Evolutionary conservation across 805 yeast species (phyloP).

Genomic region (Wickerhamomyces ciferrii): DNA sequence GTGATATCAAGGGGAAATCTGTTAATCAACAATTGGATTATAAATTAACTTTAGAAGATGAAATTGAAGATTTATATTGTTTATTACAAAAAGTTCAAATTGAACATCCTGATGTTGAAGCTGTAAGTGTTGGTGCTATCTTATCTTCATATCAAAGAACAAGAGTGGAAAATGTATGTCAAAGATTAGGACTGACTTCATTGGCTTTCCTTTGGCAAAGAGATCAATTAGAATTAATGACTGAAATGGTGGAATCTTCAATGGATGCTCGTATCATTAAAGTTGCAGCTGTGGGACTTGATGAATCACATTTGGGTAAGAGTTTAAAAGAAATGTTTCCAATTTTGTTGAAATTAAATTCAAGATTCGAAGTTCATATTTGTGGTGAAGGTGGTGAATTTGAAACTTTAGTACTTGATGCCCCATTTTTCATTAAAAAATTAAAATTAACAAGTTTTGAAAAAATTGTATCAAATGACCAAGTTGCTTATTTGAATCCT

Average conservation of each 20-base stretch:
- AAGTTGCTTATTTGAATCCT: conserved; percentile 63
- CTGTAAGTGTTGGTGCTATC: conserved; percentile 94
- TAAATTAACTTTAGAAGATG: conserved; percentile 63
- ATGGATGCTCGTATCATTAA: conserved; percentile 83
- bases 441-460: conserved; percentile 18
- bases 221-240: conserved; percentile 72
- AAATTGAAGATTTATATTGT: conserved; percentile 74
- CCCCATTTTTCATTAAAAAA: conserved; percentile 70
- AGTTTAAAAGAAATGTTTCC: conserved; percentile 59
- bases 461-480: conserved; percentile 37
- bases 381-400: conserved; percentile 99
- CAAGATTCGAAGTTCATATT: conserved; percentile 74
- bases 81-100: conserved; percentile 44
- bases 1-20: conserved; percentile 57
- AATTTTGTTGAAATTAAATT: conserved; percentile 49
- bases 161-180: conserved; percentile 88
- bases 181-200: conserved; percentile 59
- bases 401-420: conserved; percentile 88
- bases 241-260: conserved; percentile 64
- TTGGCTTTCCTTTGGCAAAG: conserved; percentile 89
- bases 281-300: conserved; percentile 89
- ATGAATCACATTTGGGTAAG: conserved; percentile 61
- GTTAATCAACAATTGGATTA: conserved; percentile 68
- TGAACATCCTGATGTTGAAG: conserved; percentile 69
- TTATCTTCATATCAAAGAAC: conserved; percentile 92